These are phyloP conservation scores for Geranomyces variabilis DNA, from an alignment of 192 early-diverging fungal genomes.

Conservation along the genomic window DNA sequence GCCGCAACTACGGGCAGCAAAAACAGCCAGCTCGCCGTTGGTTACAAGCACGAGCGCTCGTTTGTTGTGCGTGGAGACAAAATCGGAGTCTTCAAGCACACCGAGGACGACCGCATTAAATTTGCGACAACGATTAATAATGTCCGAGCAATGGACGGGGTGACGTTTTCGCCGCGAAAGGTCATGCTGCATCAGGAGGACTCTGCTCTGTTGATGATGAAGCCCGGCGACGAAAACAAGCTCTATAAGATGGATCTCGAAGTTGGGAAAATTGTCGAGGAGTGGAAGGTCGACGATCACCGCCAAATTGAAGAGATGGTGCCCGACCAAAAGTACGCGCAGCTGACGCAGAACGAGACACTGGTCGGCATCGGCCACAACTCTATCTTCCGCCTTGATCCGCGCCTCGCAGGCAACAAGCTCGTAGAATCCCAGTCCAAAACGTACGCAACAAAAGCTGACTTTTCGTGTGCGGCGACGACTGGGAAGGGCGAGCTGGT, in stretches of 20 bases:
- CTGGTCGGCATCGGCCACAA: constrained; percentile 82
- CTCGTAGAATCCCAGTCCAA: constrained; percentile 71
- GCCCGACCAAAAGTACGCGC: constrained; percentile 76
- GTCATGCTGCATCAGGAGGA: constrained; percentile 90
- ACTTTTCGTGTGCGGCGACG: constrained; percentile 73
- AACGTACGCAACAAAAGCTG: constrained; percentile 69
- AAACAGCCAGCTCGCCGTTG: constrained; percentile 83
- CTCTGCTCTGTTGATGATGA: constrained; percentile 75
- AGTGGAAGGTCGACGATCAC: constrained; percentile 84
- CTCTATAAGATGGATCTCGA: constrained; percentile 92
- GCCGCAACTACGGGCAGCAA: constrained; percentile 34
- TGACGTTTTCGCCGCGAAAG: constrained; percentile 70
- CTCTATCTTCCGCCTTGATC: constrained; percentile 86
- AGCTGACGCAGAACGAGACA: constrained; percentile 73
- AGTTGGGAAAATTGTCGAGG: constrained; percentile 88
- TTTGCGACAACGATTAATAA: constrained; percentile 82
- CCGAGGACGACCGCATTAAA: constrained; percentile 69
- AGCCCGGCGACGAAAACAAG: constrained; percentile 67
- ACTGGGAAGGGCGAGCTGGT: constrained; percentile 80
- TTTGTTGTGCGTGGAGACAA: constrained; percentile 88
- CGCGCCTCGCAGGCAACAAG: constrained; percentile 74
- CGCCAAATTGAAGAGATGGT: constrained; percentile 70
- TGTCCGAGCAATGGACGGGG: constrained; percentile 62
- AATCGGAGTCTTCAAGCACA: constrained; percentile 87
- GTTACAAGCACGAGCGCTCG: constrained; percentile 82